Conservation (phyloP, 352 stramenopile species). For the Blastocystis sp. region DNA sequence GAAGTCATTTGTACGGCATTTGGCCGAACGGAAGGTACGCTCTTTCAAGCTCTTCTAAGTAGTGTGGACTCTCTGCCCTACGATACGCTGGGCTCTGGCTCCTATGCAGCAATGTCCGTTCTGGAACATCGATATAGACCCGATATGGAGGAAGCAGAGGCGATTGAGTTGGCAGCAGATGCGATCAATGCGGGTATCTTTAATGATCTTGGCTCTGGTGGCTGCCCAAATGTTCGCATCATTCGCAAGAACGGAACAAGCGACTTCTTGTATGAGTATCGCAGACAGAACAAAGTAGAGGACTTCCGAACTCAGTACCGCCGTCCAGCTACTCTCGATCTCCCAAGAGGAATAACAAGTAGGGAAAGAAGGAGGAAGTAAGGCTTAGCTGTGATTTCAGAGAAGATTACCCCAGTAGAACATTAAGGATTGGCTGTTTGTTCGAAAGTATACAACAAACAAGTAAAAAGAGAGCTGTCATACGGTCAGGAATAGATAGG, state of each 20-base stretch:
- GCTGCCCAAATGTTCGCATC: conserved; percentile 52
- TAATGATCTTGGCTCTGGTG: conserved; percentile 55
- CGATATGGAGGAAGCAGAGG: conserved; percentile 57
- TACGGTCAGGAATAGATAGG: not conserved
- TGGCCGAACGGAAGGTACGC: conserved; percentile 52
- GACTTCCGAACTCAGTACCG: conserved; percentile 40
- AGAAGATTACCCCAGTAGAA: conserved; percentile 14
- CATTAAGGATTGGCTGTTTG: conserved; percentile 20
- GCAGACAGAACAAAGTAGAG: conserved; percentile 54
- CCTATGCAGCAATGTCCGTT: conserved; percentile 39
- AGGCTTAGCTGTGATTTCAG: conserved; percentile 32
- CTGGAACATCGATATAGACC: conserved; percentile 50
- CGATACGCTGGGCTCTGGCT: conserved; percentile 45
- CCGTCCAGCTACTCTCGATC: not conserved
- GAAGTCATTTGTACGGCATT: conserved; percentile 55
- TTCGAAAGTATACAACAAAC: not conserved
- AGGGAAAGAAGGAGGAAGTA: not conserved
- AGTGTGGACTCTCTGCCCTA: conserved; percentile 9
- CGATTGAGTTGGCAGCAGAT: conserved; percentile 43
- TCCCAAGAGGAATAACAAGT: conserved; percentile 6
- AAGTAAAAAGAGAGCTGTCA: not conserved
- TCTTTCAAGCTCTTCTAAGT: not conserved
- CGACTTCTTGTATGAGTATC: conserved; percentile 51
- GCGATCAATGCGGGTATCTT: conserved; percentile 60
- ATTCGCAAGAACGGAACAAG: conserved; percentile 59